Percentiles rank a stretch among this genome's conserved stretches.
Conservation (phyloP, 345 rosid genomes). For the Populus euphratica region DNA sequence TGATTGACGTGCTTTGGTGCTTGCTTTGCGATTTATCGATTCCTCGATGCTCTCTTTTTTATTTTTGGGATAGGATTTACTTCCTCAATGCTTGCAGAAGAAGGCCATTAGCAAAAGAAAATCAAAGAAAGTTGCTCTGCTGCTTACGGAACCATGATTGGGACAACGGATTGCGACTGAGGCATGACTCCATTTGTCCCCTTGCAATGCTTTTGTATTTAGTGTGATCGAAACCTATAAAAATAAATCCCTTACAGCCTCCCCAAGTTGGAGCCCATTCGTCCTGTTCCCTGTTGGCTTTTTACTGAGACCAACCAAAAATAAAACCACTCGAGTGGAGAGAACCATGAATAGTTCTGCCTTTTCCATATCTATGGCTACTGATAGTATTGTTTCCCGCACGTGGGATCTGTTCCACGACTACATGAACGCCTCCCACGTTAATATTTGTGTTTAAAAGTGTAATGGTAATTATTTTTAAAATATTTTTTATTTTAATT, state of each 20-base stretch:
- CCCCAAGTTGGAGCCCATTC: slow-evolving; percentile 8
- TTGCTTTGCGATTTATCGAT: too few relatives aligned
- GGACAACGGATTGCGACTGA: slow-evolving; percentile 8
- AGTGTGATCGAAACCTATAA: not conserved
- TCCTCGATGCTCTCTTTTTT: too few relatives aligned
- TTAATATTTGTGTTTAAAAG: not conserved
- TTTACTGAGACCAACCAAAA: not conserved
- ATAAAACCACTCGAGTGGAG: not conserved
- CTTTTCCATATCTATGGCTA: too few relatives aligned
- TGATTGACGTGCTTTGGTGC: too few relatives aligned
- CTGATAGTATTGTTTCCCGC: slow-evolving; percentile 25
- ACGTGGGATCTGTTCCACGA: slow-evolving; percentile 22
- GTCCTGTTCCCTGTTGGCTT: not conserved
- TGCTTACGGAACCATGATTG: slow-evolving; percentile 22
- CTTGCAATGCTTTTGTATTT: not conserved
- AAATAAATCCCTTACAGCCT: not conserved
- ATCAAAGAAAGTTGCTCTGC: not conserved
- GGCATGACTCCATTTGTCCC: slow-evolving; percentile 14
- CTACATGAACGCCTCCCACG: not conserved
- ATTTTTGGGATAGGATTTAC: too few relatives aligned
- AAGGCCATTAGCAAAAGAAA: not conserved
- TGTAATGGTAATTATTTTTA: too few relatives aligned
- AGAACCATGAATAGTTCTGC: too few relatives aligned
- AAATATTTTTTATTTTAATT: too few relatives aligned
- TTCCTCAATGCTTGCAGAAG: too few relatives aligned